Conservation (phyloP, 768 basidiomycete genomes). For the Pholiota molesta region DNA sequence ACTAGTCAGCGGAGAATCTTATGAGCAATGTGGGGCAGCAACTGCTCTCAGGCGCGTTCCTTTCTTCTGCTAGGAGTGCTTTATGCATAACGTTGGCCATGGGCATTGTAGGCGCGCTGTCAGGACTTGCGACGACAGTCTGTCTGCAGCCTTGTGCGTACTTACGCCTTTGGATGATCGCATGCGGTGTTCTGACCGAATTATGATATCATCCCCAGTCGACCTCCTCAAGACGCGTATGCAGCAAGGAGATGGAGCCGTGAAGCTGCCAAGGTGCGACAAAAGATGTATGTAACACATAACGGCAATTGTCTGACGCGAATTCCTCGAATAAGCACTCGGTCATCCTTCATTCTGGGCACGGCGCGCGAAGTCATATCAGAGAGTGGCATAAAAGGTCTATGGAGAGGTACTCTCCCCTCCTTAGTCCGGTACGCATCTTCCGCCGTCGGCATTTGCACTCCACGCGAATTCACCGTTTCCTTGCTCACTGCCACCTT, state of each 20-base stretch:
- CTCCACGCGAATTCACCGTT: not conserved
- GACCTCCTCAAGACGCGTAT: conserved; percentile 92
- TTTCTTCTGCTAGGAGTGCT: not conserved
- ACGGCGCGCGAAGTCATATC: conserved; percentile 61
- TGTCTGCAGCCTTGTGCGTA: conserved; percentile 73
- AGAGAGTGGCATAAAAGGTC: conserved; percentile 65
- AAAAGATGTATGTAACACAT: not conserved
- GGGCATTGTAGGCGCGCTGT: conserved; percentile 63
- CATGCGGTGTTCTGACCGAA: not conserved
- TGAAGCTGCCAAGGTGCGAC: conserved; percentile 35
- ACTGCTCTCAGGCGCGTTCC: conserved; percentile 57
- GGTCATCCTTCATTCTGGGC: conserved; percentile 45
- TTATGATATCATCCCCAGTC: conserved; percentile 44
- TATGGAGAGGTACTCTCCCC: conserved; percentile 89
- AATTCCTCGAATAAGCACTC: conserved; percentile 20
- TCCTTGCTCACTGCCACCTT: not conserved
- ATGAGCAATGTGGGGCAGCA: conserved; percentile 76
- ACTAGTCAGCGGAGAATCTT: conserved; percentile 12
- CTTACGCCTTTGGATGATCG: conserved; percentile 20
- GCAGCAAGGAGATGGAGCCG: conserved; percentile 72
- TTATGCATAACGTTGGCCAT: conserved; percentile 1
- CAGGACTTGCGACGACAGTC: conserved; percentile 76
- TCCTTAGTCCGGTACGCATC: conserved; percentile 69
- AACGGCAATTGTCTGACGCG: not conserved
- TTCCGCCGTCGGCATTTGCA: not conserved